Conservation (phyloP, 768 basidiomycete species). For the Boletus subcaerulescens region DNA sequence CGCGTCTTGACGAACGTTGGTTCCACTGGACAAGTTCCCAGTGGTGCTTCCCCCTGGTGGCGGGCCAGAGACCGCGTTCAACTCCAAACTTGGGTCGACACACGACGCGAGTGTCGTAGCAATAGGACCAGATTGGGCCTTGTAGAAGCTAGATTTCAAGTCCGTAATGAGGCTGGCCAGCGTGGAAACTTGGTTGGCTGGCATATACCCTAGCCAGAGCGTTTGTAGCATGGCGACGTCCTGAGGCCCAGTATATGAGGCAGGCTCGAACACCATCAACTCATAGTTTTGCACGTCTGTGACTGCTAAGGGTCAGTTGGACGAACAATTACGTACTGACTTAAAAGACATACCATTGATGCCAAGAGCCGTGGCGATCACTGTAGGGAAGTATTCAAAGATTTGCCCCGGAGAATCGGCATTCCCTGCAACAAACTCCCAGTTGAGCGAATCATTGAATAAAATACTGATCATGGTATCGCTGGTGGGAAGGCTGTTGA, state of each 20-base stretch:
- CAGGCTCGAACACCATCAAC: slow-evolving; percentile 68
- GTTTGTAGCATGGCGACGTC: slow-evolving; percentile 60
- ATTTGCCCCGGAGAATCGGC: slow-evolving; percentile 68
- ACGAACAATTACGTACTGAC: neutral
- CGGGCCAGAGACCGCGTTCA: slow-evolving; percentile 47
- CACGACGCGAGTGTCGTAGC: slow-evolving; percentile 57
- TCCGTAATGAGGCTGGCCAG: slow-evolving; percentile 67
- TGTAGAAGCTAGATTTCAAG: slow-evolving; percentile 64
- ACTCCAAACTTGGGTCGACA: slow-evolving; percentile 65
- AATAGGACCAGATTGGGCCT: slow-evolving; percentile 40
- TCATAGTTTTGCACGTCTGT: slow-evolving; percentile 48
- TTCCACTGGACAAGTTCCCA: slow-evolving; percentile 25
- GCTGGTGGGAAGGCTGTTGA: slow-evolving; percentile 32
- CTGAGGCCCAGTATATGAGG: slow-evolving; percentile 43
- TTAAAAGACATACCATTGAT: slow-evolving; percentile 37
- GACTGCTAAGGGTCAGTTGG: slow-evolving; percentile 35
- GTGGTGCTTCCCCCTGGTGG: slow-evolving; percentile 23
- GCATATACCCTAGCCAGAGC: slow-evolving; percentile 71
- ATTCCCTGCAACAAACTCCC: slow-evolving; percentile 64
- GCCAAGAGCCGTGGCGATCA: slow-evolving; percentile 45
- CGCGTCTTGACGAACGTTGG: slow-evolving; percentile 62
- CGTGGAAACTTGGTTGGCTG: slow-evolving; percentile 46
- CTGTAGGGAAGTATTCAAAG: slow-evolving; percentile 63
- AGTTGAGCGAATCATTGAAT: slow-evolving; percentile 58
- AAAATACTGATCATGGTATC: slow-evolving; percentile 61